These are phyloP conservation scores for Tuber calosporum DNA, from an alignment of 495 filamentous ascomycete genomes.

Conservation along the genomic window DNA sequence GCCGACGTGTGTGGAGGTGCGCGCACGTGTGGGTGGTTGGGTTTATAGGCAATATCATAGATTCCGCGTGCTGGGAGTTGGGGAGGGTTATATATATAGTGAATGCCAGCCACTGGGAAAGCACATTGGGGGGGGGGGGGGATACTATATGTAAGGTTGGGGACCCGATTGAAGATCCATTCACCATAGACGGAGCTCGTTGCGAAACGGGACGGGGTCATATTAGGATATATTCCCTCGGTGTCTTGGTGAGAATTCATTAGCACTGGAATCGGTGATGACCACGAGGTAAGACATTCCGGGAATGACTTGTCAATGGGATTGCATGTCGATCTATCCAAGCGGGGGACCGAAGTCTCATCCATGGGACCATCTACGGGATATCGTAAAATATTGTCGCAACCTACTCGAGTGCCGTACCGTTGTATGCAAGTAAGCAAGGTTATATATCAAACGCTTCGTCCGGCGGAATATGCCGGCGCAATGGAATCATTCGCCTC, in stretches of 20 bases:
- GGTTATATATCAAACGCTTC: not conserved
- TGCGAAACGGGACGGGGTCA: not conserved
- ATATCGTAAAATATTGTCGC: not conserved
- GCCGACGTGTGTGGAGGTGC: not conserved
- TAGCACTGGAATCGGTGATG: not conserved
- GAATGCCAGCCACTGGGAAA: not conserved
- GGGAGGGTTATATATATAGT: not conserved
- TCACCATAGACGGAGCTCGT: not conserved
- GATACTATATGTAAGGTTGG: not conserved
- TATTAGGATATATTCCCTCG: not conserved
- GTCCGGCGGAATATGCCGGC: not conserved
- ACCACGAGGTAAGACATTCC: not conserved
- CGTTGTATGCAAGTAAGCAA: not conserved
- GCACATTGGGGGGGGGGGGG: not conserved
- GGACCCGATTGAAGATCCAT: not conserved
- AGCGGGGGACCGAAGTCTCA: not conserved
- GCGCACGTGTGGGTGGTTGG: not conserved
- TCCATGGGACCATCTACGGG: not conserved
- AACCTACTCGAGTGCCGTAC: no score
- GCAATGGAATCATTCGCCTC: not conserved
- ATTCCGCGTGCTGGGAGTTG: not conserved
- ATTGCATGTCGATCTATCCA: not conserved
- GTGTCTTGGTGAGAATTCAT: not conserved
- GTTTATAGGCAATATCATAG: not conserved
- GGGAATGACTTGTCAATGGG: not conserved